Conservation (phyloP, 768 basidiomycete species). For the Suillus subluteus region DNA sequence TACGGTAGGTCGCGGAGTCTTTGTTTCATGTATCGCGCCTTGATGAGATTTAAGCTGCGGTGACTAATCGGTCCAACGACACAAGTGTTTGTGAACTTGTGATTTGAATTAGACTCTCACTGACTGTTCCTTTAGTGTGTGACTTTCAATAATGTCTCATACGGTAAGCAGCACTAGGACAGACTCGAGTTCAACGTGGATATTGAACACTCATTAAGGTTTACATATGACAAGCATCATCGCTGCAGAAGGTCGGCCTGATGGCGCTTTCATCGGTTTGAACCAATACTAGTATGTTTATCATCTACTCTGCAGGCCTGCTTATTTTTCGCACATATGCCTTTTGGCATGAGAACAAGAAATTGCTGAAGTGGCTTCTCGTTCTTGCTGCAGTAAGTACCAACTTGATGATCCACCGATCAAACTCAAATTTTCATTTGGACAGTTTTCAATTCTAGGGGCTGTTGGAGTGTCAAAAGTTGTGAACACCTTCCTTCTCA, state of each 20-base stretch:
- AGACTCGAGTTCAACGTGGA: not conserved
- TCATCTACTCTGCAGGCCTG: not conserved
- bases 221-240: constrained; percentile 8
- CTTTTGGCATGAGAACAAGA: constrained; percentile 8
- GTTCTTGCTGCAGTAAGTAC: not conserved
- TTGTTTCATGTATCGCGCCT: not conserved
- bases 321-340: constrained; percentile 7
- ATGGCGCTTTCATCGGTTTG: not conserved
- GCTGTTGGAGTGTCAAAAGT: not conserved
- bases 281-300: not conserved
- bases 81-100: not conserved
- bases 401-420: not conserved
- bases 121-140: not conserved
- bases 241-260: constrained; percentile 9
- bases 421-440: not conserved
- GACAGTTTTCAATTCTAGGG: not conserved
- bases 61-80: not conserved
- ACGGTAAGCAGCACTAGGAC: not conserved
- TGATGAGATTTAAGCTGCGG: not conserved
- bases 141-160: not conserved
- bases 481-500: not conserved
- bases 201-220: not conserved
- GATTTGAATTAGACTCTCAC: not conserved
- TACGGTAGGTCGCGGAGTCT: not conserved
- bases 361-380: not conserved